Evolutionary conservation across 345 rosid genomes (phyloP), one percentile per base, ranked within the genome.

Genomic region (Noccaea caerulescens): DNA sequence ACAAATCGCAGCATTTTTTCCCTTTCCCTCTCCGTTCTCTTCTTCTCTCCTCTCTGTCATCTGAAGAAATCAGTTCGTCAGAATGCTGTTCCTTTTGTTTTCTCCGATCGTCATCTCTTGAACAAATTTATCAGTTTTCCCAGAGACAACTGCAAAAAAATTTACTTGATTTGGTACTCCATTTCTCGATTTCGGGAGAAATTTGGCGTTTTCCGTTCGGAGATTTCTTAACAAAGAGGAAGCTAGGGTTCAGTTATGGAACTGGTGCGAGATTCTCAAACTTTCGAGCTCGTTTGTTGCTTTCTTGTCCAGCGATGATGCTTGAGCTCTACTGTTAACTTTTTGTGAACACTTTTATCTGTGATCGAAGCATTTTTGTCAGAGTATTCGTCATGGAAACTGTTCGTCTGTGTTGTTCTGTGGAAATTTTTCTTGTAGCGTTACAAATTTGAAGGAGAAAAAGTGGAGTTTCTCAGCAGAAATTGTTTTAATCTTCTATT

Each of bases 231-330:
- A 50, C 56, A 18, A 49, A 71, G 74, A 60, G 49, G 47, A 68
- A 73, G 20, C 78, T 79, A 68, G 76, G 76, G 72, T 62, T 80
- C 69, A 23, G 32, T 6, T 70, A 85, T 82, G 86, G 80, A 79
- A 73, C 65, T 68, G 86, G 86, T 85, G 78, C 71, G 81, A 47
- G 10, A 38, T 3, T 46, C 43, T 8, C 18, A 10, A 41, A 42
- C 55, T 39, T 62, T 62, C 42, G 3, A 58, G 20, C 47, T 44
- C 13, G 2, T 50, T 53, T 36, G 44, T 10, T 10, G 41, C 9
- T 51, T 12, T 16, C 13, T 1, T 47, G 13, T n/a, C 3, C 1
- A 4, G 30, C 32, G 27, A 8, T 12, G 25, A 62, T 42, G 51
- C 5, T 37, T 38, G 6, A 16, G 25, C 7, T 72, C 39, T 41